Base-by-base conservation (phyloP, 139 green algal species). In the Coelastrella sp. region DNA sequence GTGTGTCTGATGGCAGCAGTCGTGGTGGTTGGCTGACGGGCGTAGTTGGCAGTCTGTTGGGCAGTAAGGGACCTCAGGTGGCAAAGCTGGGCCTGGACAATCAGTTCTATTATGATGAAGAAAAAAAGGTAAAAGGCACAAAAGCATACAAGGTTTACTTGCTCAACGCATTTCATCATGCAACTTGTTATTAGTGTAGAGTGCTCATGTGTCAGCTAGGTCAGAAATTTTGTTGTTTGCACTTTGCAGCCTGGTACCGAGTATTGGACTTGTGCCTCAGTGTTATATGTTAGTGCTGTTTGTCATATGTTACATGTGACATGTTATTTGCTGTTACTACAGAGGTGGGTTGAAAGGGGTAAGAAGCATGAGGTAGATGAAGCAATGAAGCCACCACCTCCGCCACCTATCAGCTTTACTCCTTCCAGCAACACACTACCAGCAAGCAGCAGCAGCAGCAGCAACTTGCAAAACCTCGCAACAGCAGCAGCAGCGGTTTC, bases 41-140 rank as follows among this genome's bases (percentile, higher is more conserved):
- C 8, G 57, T 81, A 13, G 48, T 81, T 11, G 50, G 73, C 50
- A 67, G 35, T 13, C 21, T 82, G 35, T 17, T 82, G 21, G 75
- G 75, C 6, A 35, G 15, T 0, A 71, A 71, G 53, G 23, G 30
- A 15, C 35, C 43, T 15, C 17, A 40, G 6, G 53, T 71, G 23
- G 38, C 35, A 53, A 69, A 69, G 23, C 35, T 82, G 35, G 75
- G 75, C 3, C 21, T 53, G 8, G 53, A 82, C 5, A 82, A 57
- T 25, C 15, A 82, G 35, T 82, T 82, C 13, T 71, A 82, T 35
- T 82, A 82, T 35, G 48, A 67, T 41, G 73, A 81, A 48, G 21
- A 60, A 17, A 23, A 35, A 8, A 69, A 82, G 62, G 62, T 71
- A 71, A 4, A 9, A 9, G 19, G 13, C 1, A 67, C 21, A 41